Evolutionary conservation across 2,329 filamentous ascomycete genomes (phyloP).

Genomic region (Drechslerella coelobrocha): DNA sequence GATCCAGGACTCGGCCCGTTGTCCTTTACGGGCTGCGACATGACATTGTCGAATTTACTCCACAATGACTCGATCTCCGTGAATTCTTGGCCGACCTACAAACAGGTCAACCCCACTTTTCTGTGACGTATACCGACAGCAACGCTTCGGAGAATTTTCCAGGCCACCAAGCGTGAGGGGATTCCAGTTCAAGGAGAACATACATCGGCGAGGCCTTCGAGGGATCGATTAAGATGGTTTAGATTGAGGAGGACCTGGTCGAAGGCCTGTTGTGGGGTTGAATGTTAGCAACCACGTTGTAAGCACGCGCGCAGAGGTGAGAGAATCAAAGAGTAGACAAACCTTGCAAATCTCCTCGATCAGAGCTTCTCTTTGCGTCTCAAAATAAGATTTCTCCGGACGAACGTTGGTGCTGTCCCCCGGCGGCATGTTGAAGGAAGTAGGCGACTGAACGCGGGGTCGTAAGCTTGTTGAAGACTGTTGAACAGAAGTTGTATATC

Average conservation of each 20-base stretch:
- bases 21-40: conserved; percentile 25
- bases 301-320: neutral
- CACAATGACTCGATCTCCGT: conserved; percentile 44
- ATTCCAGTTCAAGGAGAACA: conserved; percentile 13
- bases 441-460: neutral
- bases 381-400: conserved; percentile 47
- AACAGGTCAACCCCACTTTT: neutral
- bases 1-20: conserved; percentile 22
- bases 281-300: neutral
- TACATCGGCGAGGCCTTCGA: conserved; percentile 48
- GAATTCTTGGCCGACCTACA: conserved; percentile 48
- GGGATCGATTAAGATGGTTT: conserved; percentile 48
- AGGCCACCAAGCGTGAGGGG: too few species aligned
- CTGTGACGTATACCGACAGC: neutral
- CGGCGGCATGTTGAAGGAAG: conserved; percentile 23
- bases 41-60: conserved; percentile 49
- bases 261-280: conserved; percentile 33
- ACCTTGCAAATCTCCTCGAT: conserved; percentile 49
- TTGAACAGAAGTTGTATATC: neutral
- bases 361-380: conserved; percentile 43
- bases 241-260: conserved; percentile 50
- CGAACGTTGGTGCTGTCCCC: conserved; percentile 27
- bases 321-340: neutral
- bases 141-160: too few species aligned
- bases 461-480: neutral